Evolutionary conservation across 257 asterid species (phyloP), one percentile per base, ranked within the genome.

Genomic region (Salvia miltiorrhiza): DNA sequence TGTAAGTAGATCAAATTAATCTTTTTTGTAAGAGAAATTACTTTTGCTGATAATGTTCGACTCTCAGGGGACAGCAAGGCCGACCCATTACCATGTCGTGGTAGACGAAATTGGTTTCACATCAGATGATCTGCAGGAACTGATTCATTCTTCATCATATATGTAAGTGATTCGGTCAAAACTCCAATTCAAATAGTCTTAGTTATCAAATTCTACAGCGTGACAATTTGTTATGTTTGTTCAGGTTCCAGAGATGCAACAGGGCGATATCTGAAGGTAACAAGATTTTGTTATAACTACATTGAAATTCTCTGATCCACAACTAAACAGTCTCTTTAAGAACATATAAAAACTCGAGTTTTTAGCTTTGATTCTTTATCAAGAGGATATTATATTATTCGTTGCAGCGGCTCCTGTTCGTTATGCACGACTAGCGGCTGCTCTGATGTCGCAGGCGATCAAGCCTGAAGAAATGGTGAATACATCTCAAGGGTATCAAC

Each of bases 181-280:
- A 43, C 28, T 65, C 50, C 1, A 23, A 9, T 8, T 14, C 16
- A 1, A 35, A 17, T 7, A 16, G 56, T 19, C 26, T 33, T 44
- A 41, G 14, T 14, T n/a, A 13, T 16, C 41, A 4, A 10, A 10
- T 41, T 54, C 52, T 12, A 41, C 47, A 33, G 9, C 9, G 10
- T n/a, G n/a, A 47, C 49, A 24, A 10, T 4, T 49, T 35, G 28
- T 32, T 30, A 13, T 54, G 41, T 6, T 8, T 30, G 8, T 71
- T 50, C 77, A 84, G 88, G 73, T 84, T 77, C 63, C 88, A 84
- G 47, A 73, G 82, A 78, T 63, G 88, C 76, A 84, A 75, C 63
- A 71, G 52, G 17, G 76, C 86, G 4, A 84, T 81, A 32, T 81
- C 83, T 16, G 86, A 81, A 84, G 88, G 86, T 83, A 80, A n/a